phyloP scores from a whole-genome alignment of 2,329 filamentous ascomycete genomes.

The Clarireedia paspali region DNA sequence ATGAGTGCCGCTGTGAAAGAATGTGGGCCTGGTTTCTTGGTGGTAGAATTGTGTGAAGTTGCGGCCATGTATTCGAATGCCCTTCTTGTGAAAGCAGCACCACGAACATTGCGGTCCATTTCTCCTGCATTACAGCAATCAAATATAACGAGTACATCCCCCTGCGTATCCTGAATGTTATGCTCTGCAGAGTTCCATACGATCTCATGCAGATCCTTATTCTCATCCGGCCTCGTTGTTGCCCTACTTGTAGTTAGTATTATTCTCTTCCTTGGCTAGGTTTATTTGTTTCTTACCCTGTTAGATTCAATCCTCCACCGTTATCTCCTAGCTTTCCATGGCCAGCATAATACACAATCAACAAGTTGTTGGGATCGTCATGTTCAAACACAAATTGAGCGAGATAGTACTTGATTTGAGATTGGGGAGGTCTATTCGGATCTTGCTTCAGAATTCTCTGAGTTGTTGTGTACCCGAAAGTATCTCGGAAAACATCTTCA shows the following conservation, averaged over 20 bases:
- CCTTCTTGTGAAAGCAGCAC: neutral
- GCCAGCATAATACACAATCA: constrained; percentile 3
- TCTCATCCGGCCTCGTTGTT: neutral
- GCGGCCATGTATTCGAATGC: constrained; percentile 18
- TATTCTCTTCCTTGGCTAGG: too few species aligned
- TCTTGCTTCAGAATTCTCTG: neutral
- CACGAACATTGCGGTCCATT: constrained; percentile 2
- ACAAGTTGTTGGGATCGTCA: neutral
- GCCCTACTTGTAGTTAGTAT: neutral
- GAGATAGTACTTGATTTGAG: neutral
- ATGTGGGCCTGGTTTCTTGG: constrained; percentile 4
- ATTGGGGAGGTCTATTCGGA: neutral
- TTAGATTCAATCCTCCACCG: neutral
- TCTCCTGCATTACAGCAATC: constrained; percentile 18
- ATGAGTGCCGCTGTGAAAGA: neutral
- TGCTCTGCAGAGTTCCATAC: neutral
- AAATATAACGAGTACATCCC: constrained; percentile 16
- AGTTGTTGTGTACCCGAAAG: neutral
- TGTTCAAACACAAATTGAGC: neutral
- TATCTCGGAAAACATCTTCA: neutral
- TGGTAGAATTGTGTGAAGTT: constrained; percentile 9
- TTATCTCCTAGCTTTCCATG: neutral
- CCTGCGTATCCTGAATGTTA: neutral
- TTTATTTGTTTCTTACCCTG: neutral
- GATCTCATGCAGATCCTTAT: neutral